phyloP scores from a whole-genome alignment of 208 protist genomes.

The Leishmania tropica region DNA sequence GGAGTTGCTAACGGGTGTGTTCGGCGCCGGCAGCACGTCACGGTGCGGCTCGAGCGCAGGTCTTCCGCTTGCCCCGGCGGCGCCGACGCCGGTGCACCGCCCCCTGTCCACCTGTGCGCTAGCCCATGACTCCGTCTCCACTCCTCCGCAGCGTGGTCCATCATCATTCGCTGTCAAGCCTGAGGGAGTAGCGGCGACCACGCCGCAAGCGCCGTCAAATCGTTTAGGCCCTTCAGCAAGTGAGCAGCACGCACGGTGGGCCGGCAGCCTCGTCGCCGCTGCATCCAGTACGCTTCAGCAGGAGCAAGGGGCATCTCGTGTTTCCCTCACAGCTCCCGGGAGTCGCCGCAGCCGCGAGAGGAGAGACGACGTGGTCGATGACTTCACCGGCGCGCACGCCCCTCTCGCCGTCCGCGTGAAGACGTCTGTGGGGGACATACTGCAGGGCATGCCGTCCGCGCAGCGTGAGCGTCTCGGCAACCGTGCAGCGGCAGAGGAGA shows the following conservation, averaged over 20 bases:
- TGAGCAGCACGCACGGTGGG: conserved; percentile 26
- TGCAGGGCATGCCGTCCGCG: conserved; percentile 21
- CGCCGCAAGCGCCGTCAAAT: not conserved
- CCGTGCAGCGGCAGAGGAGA: conserved; percentile 16
- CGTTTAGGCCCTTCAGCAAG: conserved; percentile 13
- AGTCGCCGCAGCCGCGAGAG: not conserved
- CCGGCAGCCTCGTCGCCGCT: conserved; percentile 25
- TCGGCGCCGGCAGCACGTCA: conserved; percentile 29
- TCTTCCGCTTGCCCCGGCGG: not conserved
- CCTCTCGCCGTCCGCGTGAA: conserved; percentile 25
- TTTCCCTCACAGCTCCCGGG: not conserved
- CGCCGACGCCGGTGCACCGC: conserved; percentile 16
- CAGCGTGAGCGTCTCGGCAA: conserved; percentile 26
- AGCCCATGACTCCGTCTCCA: not conserved
- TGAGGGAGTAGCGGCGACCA: not conserved
- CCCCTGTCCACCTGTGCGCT: conserved; percentile 6
- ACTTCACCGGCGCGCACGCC: not conserved
- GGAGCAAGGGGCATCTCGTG: not conserved
- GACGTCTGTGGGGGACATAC: conserved; percentile 9
- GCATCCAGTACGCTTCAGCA: conserved; percentile 3
- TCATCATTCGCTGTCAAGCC: not conserved
- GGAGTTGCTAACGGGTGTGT: conserved; percentile 56
- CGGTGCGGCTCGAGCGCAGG: conserved; percentile 22
- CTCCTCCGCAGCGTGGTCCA: not conserved
- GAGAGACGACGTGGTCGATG: not conserved